phyloP scores from a whole-genome alignment of 768 basidiomycete species.

The Mrakia frigida region DNA sequence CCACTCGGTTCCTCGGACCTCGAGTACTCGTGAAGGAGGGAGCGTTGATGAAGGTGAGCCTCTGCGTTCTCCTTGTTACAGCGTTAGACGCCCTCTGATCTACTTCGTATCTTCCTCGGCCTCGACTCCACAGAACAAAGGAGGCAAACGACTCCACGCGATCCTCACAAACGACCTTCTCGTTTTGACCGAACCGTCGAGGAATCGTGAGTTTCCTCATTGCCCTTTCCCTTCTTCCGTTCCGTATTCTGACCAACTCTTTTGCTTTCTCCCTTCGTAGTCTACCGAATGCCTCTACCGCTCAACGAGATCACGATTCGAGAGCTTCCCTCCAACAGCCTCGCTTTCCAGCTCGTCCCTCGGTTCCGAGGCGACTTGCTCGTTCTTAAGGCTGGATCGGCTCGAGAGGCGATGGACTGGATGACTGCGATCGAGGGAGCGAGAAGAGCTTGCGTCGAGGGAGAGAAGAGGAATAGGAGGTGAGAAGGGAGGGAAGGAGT shows the following conservation, averaged over 20 bases:
- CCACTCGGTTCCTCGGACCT: conserved; percentile 77
- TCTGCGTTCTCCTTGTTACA: not conserved
- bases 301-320: conserved; percentile 22
- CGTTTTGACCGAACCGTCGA: not conserved
- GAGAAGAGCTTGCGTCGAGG: conserved; percentile 19
- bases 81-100: not conserved
- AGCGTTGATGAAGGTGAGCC: conserved; percentile 56
- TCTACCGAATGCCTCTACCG: conserved; percentile 23
- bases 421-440: conserved; percentile 25
- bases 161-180: conserved; percentile 29
- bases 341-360: conserved; percentile 26
- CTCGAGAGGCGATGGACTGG: conserved; percentile 19
- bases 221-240: not conserved
- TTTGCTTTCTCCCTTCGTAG: not conserved
- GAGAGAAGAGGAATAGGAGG: not conserved
- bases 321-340: not conserved
- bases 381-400: not conserved
- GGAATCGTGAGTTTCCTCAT: conserved; percentile 2
- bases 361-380: conserved; percentile 20
- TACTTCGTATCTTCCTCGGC: not conserved
- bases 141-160: conserved; percentile 9
- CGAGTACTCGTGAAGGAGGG: conserved; percentile 77
- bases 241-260: not conserved
- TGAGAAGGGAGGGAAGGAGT: not conserved
- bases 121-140: not conserved